Conservation (phyloP, 352 stramenopile genomes). For the Globisporangium emineosum region DNA sequence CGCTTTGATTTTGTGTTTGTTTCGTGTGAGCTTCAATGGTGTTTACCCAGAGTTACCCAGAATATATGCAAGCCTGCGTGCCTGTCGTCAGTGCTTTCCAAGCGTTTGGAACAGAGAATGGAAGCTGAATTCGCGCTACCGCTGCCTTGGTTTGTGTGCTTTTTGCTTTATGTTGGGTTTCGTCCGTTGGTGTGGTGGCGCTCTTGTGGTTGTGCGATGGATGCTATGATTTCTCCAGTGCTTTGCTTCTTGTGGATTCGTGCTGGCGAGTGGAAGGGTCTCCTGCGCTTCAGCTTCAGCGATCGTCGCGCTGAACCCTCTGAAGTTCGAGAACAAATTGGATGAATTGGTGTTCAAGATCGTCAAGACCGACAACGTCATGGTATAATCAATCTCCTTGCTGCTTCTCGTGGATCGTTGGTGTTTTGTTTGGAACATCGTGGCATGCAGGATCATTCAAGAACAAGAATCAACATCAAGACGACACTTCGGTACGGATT, state of each 20-base stretch:
- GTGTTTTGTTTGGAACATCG: not conserved
- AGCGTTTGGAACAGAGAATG: not conserved
- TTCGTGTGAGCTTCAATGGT: constrained; percentile 9
- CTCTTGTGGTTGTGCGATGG: not conserved
- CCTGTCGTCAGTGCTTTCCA: not conserved
- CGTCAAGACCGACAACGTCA: not conserved
- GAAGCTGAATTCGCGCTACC: not conserved
- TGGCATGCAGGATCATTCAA: not conserved
- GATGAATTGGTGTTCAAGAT: not conserved
- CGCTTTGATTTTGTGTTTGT: constrained; percentile 9
- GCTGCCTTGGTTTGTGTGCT: not conserved
- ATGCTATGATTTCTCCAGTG: not conserved
- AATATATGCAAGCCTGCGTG: not conserved
- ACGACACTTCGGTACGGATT: not conserved
- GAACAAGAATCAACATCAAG: not conserved
- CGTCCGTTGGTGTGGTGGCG: too few species aligned
- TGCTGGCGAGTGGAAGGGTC: too few species aligned
- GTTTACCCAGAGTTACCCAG: constrained; percentile 1
- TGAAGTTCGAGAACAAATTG: not conserved
- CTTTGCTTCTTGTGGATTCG: not conserved
- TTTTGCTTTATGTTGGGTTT: not conserved
- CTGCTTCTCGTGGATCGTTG: not conserved
- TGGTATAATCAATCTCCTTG: not conserved
- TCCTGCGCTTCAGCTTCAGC: too few species aligned
- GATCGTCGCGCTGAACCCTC: not conserved